These are phyloP conservation scores for Pilatotrama ljubarskyi DNA, from an alignment of 768 basidiomycete species.

Conservation along the genomic window DNA sequence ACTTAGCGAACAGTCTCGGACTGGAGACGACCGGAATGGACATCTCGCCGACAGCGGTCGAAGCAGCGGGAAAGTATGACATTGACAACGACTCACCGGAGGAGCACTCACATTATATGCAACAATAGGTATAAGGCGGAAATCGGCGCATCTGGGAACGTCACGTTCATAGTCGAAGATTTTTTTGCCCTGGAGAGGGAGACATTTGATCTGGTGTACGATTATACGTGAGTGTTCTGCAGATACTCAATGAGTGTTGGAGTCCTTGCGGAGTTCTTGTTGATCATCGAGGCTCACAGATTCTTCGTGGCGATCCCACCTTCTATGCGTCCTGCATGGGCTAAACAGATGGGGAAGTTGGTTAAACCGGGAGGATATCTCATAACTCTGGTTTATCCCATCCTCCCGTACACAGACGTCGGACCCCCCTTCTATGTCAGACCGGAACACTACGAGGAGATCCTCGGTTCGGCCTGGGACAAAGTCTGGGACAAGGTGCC, in stretches of 20 bases:
- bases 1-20: constrained; percentile 50
- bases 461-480: constrained; percentile 50
- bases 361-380: constrained; percentile 64
- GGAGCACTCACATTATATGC: too few relatives aligned
- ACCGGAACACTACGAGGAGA: constrained; percentile 54
- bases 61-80: constrained; percentile 25
- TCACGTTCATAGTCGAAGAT: constrained; percentile 44
- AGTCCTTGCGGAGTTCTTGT: too few relatives aligned
- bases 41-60: constrained; percentile 54
- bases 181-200: constrained; percentile 48
- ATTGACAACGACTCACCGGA: too few relatives aligned
- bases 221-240: constrained; percentile 51
- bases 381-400: constrained; percentile 60
- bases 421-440: constrained; percentile 68
- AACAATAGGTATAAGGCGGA: neutral
- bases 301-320: constrained; percentile 78
- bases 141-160: constrained; percentile 22
- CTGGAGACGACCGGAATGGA: constrained; percentile 56
- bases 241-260: too few relatives aligned
- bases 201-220: constrained; percentile 59
- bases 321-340: constrained; percentile 54
- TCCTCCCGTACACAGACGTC: constrained; percentile 38
- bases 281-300: too few relatives aligned
- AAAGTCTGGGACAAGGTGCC: constrained; percentile 57
- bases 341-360: constrained; percentile 51